Conservation (phyloP, 2,329 filamentous ascomycete species). For the Colletotrichum costaricense region DNA sequence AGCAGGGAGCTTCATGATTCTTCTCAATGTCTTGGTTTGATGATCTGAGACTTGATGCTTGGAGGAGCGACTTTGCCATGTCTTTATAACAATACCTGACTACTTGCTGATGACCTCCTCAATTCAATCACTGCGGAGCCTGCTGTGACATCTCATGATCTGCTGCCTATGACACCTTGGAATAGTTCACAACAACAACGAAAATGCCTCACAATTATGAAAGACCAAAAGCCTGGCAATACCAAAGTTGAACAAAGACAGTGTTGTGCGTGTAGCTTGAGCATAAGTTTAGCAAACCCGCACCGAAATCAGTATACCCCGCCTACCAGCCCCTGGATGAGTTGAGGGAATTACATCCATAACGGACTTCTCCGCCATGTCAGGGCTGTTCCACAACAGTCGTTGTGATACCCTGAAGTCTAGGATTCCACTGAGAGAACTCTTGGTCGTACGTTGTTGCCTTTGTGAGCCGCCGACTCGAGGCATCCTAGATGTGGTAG, state of each 20-base stretch:
- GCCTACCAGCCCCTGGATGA: too few relatives aligned
- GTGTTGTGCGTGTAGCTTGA: not conserved
- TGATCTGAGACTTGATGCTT: not conserved
- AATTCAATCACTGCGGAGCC: not conserved
- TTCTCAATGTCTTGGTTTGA: not conserved
- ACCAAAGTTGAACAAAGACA: not conserved
- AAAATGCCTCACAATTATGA: too few relatives aligned
- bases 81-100: not conserved
- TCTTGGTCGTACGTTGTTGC: not conserved
- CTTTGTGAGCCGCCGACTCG: not conserved
- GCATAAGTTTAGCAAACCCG: not conserved
- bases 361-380: not conserved
- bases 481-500: not conserved
- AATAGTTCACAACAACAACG: not conserved
- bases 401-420: not conserved
- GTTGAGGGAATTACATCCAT: not conserved
- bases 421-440: not conserved
- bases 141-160: not conserved
- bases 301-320: not conserved
- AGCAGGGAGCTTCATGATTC: not conserved
- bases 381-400: not conserved
- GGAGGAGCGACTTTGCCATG: not conserved
- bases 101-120: too few relatives aligned
- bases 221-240: not conserved
- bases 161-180: too few relatives aligned